Evolutionary conservation across 129 eudicot species (phyloP), one percentile per base, ranked within the genome.

Genomic region (Flaveria robusta): DNA sequence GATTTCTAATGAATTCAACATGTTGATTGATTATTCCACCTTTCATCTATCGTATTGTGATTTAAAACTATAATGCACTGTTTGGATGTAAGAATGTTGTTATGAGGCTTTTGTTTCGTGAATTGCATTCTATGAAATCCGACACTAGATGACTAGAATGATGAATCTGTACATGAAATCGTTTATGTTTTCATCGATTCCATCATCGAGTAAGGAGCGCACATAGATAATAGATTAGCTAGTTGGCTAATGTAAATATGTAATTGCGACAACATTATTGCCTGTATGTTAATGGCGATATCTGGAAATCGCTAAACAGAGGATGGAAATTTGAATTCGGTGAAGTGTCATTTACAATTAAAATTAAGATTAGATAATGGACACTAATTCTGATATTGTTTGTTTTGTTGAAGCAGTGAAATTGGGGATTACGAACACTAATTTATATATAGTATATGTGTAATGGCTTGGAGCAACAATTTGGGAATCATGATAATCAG

Each of bases 1-100:
- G 46, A 23, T 77, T 39, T 41, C 31, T 52, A 7, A 51, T 16
- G 43, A 51, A 37, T 66, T 37, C 73, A 50, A 10, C 56, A 77
- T 67, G 46, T 54, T 65, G 12, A 65, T 68, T 77, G 15, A 67
- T 77, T 34, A 54, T 10, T 11, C 43, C 19, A 65, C 41, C 4
- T 31, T 22, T 65, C 29, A 65, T 50, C 26, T 12, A 49, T 75
- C 15, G 8, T 27, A 16, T 45, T 62, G 5, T 7, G 31, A 22
- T 29, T 74, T 64, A 19, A 24, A 47, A 5, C 43, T 27, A 7
- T 4, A 31, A 45, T 65, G 51, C 72, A 64, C 7, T 27, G 46
- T 1, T 63, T 26, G 19, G 27, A 64, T 45, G 50, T 1, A 12
- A 27, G 2, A 63, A 16, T 1, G n/a, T 34, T 12, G 4, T 20